A percentile compares a stretch with the other conserved stretches of the same genome.
Conservation (phyloP, 495 filamentous ascomycete species). For the Trypethelium eluteriae region DNA sequence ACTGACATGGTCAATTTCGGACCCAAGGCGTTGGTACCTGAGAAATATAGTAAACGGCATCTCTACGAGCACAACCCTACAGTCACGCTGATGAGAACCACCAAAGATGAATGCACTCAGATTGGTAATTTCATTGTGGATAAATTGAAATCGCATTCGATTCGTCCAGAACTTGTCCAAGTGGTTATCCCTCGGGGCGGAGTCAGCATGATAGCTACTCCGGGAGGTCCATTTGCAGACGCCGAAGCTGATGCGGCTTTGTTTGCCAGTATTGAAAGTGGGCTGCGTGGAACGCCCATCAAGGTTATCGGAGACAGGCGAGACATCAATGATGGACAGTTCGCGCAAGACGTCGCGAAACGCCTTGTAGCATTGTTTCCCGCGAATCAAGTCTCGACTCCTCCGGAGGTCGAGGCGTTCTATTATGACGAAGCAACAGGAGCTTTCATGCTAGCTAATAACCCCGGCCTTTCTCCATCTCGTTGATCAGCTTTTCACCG, state of each 20-base stretch:
- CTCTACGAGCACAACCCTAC: conserved; percentile 57
- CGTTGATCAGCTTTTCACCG: conserved; percentile 59
- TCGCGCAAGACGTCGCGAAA: conserved; percentile 40
- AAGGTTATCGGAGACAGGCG: conserved; percentile 33
- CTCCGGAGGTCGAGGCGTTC: background rate
- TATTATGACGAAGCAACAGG: conserved; percentile 7
- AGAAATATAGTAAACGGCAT: conserved; percentile 38
- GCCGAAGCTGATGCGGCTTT: conserved; percentile 40
- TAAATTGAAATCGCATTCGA: conserved; percentile 41
- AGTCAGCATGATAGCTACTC: conserved; percentile 40
- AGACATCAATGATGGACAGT: conserved; percentile 43
- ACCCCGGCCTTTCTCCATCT: conserved; percentile 54
- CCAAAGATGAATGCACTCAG: conserved; percentile 43
- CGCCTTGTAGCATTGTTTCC: conserved; percentile 14
- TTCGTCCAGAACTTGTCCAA: conserved; percentile 37
- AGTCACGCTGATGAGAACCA: conserved; percentile 58
- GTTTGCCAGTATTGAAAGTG: conserved; percentile 22
- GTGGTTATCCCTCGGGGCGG: conserved; percentile 53
- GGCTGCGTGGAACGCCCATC: conserved; percentile 37
- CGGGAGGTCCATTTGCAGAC: conserved; percentile 39
- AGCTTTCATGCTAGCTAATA: conserved; percentile 39
- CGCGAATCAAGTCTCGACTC: background rate
- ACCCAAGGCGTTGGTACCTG: conserved; percentile 46
- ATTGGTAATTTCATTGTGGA: conserved; percentile 48
- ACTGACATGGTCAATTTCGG: conserved; percentile 67